These are phyloP conservation scores for Calonectria pseudoturangicola DNA, from an alignment of 2,329 filamentous ascomycete species.

Conservation along the genomic window DNA sequence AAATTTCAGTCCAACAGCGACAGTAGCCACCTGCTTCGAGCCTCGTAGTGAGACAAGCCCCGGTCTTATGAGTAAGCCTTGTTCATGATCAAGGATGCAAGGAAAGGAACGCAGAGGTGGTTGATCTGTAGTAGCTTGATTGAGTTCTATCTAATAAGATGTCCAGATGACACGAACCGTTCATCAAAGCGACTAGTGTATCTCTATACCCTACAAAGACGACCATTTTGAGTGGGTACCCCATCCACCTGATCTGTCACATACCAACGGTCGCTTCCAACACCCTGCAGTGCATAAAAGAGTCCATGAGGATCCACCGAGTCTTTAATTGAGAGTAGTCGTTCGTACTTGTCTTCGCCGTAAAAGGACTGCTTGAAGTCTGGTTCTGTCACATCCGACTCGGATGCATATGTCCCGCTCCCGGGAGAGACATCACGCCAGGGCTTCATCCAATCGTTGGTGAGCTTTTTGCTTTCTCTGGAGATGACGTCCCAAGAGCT, in stretches of 20 bases:
- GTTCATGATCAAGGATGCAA: too few relatives aligned
- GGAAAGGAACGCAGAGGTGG: too few relatives aligned
- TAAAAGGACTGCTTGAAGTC: conserved; percentile 15
- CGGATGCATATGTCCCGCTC: background rate
- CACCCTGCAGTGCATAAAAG: conserved; percentile 7
- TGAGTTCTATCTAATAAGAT: too few relatives aligned
- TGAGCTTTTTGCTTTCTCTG: conserved; percentile 13
- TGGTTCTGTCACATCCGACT: conserved; percentile 14
- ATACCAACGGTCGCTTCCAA: conserved; percentile 19
- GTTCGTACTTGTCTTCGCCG: background rate
- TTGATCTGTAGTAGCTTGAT: too few relatives aligned
- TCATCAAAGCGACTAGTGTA: too few relatives aligned
- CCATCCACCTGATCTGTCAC: conserved; percentile 14
- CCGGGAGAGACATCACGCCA: conserved; percentile 9
- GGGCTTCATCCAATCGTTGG: conserved; percentile 17
- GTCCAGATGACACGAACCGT: too few relatives aligned
- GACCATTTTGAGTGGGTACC: conserved; percentile 6
- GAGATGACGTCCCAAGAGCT: conserved; percentile 11
- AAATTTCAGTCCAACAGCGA: too few relatives aligned
- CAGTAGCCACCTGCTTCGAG: too few relatives aligned
- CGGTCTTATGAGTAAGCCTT: too few relatives aligned
- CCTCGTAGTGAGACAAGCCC: too few relatives aligned
- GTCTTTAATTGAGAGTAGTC: background rate
- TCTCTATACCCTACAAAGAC: background rate
- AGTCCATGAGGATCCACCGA: background rate